A percentile compares a stretch with the other conserved stretches of the same genome.
These are phyloP conservation scores for Volvox carteri DNA, from an alignment of 163 green algal species.

Conservation along the genomic window DNA sequence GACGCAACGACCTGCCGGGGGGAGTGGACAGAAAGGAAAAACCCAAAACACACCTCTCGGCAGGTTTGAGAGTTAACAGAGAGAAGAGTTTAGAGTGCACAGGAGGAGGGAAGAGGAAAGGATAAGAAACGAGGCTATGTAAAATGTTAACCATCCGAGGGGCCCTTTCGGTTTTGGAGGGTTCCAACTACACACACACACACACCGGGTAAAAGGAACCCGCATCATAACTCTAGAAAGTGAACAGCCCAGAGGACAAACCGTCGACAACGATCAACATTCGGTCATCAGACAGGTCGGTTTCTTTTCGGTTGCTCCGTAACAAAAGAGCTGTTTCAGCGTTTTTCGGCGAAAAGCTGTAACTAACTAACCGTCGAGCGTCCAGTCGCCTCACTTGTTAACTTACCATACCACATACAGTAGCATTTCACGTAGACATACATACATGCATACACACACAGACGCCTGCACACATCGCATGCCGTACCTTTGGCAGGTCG, in stretches of 20 bases:
- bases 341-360: neutral
- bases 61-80: neutral
- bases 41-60: neutral
- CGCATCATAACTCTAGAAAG: too few relatives aligned
- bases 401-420: neutral
- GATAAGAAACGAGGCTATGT: too few relatives aligned
- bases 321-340: too few relatives aligned
- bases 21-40: neutral
- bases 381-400: neutral
- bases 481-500: neutral
- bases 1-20: slow-evolving; percentile 9
- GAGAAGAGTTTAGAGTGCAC: neutral
- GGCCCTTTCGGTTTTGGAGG: too few relatives aligned
- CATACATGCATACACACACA: slow-evolving; percentile 1
- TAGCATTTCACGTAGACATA: neutral
- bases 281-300: too few relatives aligned
- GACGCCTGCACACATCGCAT: neutral
- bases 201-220: too few relatives aligned
- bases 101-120: neutral
- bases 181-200: too few relatives aligned
- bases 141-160: too few relatives aligned
- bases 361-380: neutral
- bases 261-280: too few relatives aligned
- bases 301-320: too few relatives aligned
- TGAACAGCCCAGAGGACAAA: too few relatives aligned